Base-by-base conservation (phyloP, 164 flowering plant species). In the Vitis amurensis region DNA sequence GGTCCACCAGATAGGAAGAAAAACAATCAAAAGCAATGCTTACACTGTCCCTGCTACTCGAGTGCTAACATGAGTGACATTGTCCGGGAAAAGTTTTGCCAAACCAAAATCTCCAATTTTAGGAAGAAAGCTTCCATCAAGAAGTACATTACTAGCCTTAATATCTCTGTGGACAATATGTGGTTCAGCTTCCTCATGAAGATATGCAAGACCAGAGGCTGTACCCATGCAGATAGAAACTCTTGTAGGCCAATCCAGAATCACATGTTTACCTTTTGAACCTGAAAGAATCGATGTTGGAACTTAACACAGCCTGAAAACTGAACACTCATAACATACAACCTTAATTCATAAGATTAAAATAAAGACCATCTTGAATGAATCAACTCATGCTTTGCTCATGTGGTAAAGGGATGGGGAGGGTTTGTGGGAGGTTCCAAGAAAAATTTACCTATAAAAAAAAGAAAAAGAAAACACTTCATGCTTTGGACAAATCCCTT, bases 51-150 rank as follows among this genome's bases (percentile, higher is more conserved):
- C 95, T 6, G 97, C 98, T 9, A 93, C 94, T 67, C 92, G 80
- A 55, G 98, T 91, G 66, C 95, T 93, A 63, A 93, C 71, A 79
- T 93, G 97, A 68, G 95, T 87, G 55, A 86, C 88, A 79, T 91
- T 86, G 75, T 91, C 97, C 8, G 97, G 95, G 69, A 93, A 91
- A 59, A 93, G 91, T 68, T 90, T 93, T 19, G 97, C 98, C 50
- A 93, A 78, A 17, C 98, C 98, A 77, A 93, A 93, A 77, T 93
- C 98, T 70, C 97, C 92, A 15, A 93, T 93, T 78, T 89, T 93
- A 44, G 98, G 95, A 70, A 66, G 74, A 56, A 87, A 82, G 59
- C 82, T 79, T 69, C 68, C 74, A 63, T 88, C 98, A 58, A 93
- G 90, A 78, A 93, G 97, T 72, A 93, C 72, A 72, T 93, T 90